Conservation (phyloP, 78 protist genomes). For the Chrysochromulina tobinii region DNA sequence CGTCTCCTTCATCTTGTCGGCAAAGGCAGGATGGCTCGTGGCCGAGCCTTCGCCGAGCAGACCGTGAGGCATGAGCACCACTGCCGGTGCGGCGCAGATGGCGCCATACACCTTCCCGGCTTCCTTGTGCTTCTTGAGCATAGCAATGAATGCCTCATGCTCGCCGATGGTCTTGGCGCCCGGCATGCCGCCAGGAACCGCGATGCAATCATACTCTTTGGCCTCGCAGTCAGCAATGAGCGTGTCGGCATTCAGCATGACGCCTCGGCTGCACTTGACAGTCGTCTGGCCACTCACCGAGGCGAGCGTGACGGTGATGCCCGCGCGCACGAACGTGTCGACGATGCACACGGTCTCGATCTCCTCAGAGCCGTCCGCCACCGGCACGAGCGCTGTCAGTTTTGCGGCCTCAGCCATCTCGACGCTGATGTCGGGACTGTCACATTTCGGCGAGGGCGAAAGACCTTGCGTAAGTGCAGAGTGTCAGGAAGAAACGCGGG, state of each 20-base stretch:
- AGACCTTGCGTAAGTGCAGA: too few species aligned
- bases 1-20: neutral
- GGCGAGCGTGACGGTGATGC: neutral
- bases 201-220: neutral
- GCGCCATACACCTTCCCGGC: neutral
- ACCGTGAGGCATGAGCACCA: neutral
- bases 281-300: neutral
- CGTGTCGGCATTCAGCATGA: neutral
- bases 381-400: neutral
- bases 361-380: constrained; percentile 22
- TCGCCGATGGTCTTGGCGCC: neutral
- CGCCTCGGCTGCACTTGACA: neutral
- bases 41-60: constrained; percentile 7
- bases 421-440: too few species aligned
- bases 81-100: constrained; percentile 36
- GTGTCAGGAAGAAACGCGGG: too few species aligned
- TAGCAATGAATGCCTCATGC: neutral
- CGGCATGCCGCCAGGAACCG: neutral
- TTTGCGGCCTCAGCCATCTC: neutral
- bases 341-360: constrained; percentile 22
- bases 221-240: neutral
- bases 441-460: too few species aligned
- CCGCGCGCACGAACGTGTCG: constrained; percentile 16
- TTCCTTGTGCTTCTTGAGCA: neutral
- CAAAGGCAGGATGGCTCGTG: constrained; percentile 9